Conservation (phyloP, 306 rosid species). For the Pueraria montana region DNA sequence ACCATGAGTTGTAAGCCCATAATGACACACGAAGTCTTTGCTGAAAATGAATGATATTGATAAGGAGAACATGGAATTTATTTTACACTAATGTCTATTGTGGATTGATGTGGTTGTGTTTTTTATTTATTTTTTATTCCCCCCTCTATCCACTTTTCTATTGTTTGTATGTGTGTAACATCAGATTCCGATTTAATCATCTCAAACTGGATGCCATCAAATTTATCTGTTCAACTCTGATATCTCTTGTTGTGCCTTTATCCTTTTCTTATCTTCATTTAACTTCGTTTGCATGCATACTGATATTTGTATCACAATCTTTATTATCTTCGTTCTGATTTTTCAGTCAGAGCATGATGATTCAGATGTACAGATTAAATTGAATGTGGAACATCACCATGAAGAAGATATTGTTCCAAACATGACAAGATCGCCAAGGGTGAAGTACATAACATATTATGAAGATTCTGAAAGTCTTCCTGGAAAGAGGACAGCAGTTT, state of each 20-base stretch:
- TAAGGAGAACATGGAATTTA: slow-evolving; percentile 10
- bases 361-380: slow-evolving; percentile 81
- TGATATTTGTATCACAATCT: slow-evolving; percentile 25
- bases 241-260: slow-evolving; percentile 29
- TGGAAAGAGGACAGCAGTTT: slow-evolving; percentile 93
- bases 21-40: slow-evolving; percentile 10
- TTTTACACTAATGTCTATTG: background rate
- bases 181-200: slow-evolving; percentile 10
- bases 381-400: slow-evolving; percentile 78
- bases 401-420: slow-evolving; percentile 82
- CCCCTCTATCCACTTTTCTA: background rate
- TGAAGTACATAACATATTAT: slow-evolving; percentile 86
- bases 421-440: slow-evolving; percentile 79
- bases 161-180: background rate
- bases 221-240: slow-evolving; percentile 42
- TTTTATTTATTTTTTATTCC: background rate
- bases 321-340: slow-evolving; percentile 38
- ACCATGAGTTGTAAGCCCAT: slow-evolving; percentile 26
- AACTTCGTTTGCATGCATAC: slow-evolving; percentile 31
- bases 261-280: slow-evolving; percentile 36
- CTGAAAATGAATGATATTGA: slow-evolving; percentile 33
- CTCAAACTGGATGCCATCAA: slow-evolving; percentile 31
- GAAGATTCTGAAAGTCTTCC: slow-evolving; percentile 95
- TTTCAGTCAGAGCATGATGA: slow-evolving; percentile 95
- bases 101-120: slow-evolving; percentile 10